A percentile compares a stretch with the other conserved stretches of the same genome.
Evolutionary conservation across 164 flowering plant genomes (phyloP).

Genomic region (Akebia trifoliata): DNA sequence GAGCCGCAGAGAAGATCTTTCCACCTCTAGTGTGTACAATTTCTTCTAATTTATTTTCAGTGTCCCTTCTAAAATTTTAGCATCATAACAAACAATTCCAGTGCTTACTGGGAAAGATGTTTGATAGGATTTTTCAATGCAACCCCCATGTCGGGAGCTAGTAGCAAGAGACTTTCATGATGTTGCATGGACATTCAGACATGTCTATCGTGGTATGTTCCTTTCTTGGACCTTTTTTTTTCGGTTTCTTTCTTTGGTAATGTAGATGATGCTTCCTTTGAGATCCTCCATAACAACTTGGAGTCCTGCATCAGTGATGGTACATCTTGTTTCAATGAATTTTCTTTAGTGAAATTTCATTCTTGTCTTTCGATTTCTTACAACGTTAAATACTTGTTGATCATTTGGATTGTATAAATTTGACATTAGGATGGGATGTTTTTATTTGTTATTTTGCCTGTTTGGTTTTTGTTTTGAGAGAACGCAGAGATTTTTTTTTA

Average conservation of each 20-base stretch:
- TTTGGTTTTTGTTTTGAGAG: not conserved
- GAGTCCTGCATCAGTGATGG: too few relatives aligned
- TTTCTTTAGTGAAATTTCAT: not conserved
- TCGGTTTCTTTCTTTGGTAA: not conserved
- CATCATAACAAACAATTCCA: not conserved
- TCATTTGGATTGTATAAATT: too few relatives aligned
- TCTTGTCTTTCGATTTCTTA: not conserved
- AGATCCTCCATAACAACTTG: too few relatives aligned
- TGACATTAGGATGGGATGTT: not conserved
- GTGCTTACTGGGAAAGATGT: slow-evolving; percentile 18
- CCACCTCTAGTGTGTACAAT: slow-evolving; percentile 65
- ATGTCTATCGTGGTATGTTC: slow-evolving; percentile 82
- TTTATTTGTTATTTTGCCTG: not conserved
- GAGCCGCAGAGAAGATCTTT: slow-evolving; percentile 97
- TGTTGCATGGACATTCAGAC: slow-evolving; percentile 82
- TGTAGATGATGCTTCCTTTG: not conserved
- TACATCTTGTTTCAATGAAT: too few relatives aligned
- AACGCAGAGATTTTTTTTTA: not conserved
- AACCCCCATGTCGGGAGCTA: slow-evolving; percentile 91
- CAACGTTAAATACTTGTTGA: too few relatives aligned
- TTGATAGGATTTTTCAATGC: slow-evolving; percentile 82
- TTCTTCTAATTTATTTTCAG: slow-evolving; percentile 2
- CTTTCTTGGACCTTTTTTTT: not conserved
- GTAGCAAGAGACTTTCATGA: slow-evolving; percentile 85
- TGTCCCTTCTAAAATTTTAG: not conserved